Percentiles rank a stretch among this genome's conserved stretches.
Evolutionary conservation across 192 early-diverging fungal genomes (phyloP).

Genomic region (Chytriomyces hyalinus): DNA sequence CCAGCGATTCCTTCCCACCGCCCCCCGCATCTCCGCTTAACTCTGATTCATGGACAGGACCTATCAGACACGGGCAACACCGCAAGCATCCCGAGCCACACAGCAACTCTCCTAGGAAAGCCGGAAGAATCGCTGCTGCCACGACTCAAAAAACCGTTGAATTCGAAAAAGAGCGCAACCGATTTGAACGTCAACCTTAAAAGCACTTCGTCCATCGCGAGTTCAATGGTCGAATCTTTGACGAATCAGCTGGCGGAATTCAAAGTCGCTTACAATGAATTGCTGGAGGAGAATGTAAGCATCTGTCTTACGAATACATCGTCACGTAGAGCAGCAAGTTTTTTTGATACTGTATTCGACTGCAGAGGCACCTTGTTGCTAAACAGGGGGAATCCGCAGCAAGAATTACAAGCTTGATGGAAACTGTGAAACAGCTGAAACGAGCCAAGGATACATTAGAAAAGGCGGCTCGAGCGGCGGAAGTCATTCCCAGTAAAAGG

Average conservation of each 20-base stretch:
- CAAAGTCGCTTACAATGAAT: not conserved
- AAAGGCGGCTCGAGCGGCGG: slow-evolving; percentile 3
- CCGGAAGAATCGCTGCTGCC: not conserved
- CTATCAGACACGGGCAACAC: not conserved
- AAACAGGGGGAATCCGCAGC: not conserved
- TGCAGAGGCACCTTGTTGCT: not conserved
- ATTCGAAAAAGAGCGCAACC: not conserved
- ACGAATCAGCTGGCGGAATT: not conserved
- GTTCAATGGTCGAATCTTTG: not conserved
- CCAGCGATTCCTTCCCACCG: too few relatives aligned
- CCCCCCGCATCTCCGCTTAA: too few relatives aligned
- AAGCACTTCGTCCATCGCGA: not conserved
- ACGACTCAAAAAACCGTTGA: not conserved
- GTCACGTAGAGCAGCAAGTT: not conserved
- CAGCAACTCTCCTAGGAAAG: not conserved
- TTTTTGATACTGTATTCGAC: not conserved
- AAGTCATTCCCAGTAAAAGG: slow-evolving; percentile 16
- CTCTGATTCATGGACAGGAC: not conserved
- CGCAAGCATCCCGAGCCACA: not conserved
- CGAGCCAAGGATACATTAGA: slow-evolving; percentile 2
- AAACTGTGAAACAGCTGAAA: not conserved
- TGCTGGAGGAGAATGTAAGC: not conserved
- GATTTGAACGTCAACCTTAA: not conserved
- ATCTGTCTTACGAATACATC: not conserved
- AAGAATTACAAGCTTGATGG: not conserved